Base-by-base conservation (phyloP, 352 stramenopile genomes). In the Phytophthora quininea region DNA sequence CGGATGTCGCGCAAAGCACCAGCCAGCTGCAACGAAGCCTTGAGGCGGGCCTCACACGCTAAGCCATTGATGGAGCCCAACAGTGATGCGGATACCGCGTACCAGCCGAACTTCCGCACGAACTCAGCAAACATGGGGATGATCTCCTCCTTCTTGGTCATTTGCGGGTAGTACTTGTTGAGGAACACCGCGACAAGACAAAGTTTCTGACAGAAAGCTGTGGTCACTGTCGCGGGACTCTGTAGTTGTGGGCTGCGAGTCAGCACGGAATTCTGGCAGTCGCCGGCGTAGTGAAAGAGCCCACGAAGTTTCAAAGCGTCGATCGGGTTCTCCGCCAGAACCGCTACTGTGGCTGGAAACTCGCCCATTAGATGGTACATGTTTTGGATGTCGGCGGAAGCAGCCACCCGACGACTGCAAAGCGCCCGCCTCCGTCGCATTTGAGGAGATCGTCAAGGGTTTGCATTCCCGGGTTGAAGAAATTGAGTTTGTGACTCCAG, bases 291-390 rank as follows among this genome's bases (percentile, higher is more conserved):
- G 1, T 54, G 33, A 29, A 66, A 46, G 11, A 66, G 43, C 24
- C 27, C 51, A 29, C n/a, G 31, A 14, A 60, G 31, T 15, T 33
- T 66, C 6, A 40, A 33, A 9, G 31, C 2, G 12, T 53, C 48
- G 14, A 59, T 54, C 8, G 49, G 55, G 14, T 32, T 32, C 24
- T 60, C 35, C 14, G 49, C 15, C 4, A 58, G 40, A 50, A 66
- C 57, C 1, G 42, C 19, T 11, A 40, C 29, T 8, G 54, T 29
- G 14, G 49, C 48, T 33, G 50, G 2, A 7, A 57, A 11, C 10
- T 66, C 58, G 48, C 49, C 58, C 2, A 66, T 59, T 12, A 66
- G 24, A 14, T 52, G 14, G n/a, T 59, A 10, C 15, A 37, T n/a
- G 31, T 60, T 66, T n/a, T 11, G 12, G 29, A 66, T 47, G 32